phyloP scores from a whole-genome alignment of 2,329 filamentous ascomycete genomes.

The Penicillium sp. region DNA sequence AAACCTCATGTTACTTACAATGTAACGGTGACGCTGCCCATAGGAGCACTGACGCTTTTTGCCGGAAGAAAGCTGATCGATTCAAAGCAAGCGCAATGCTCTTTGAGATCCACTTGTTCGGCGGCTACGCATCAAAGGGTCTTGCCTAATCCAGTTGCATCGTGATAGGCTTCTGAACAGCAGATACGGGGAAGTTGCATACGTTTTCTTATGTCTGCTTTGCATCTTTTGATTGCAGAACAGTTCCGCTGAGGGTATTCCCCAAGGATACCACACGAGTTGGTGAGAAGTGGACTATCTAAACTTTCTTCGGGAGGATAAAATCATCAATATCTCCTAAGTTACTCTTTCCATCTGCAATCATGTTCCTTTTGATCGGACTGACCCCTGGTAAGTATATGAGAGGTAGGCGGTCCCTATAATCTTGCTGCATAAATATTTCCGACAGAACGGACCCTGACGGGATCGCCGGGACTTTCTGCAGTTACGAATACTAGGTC shows the following conservation, averaged over 20 bases:
- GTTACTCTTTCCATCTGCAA: not conserved
- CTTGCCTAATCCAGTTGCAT: not conserved
- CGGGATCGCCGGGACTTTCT: not conserved
- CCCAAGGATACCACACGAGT: slow-evolving; percentile 1
- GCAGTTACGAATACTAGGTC: not conserved
- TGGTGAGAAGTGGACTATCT: not conserved
- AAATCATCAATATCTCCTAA: not conserved
- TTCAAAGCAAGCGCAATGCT: not conserved
- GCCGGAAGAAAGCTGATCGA: not conserved
- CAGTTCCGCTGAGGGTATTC: not conserved
- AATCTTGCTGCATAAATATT: not conserved
- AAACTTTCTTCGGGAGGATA: too few species aligned
- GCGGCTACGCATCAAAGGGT: slow-evolving; percentile 2
- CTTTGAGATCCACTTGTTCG: not conserved
- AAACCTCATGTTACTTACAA: not conserved
- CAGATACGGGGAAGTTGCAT: not conserved
- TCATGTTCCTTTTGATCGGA: not conserved
- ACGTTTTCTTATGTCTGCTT: not conserved
- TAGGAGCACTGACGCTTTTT: not conserved
- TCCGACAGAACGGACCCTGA: not conserved
- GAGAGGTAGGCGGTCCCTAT: not conserved
- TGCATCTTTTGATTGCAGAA: not conserved
- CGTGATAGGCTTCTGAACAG: not conserved
- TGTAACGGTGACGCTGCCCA: not conserved
- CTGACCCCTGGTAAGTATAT: not conserved